Percentiles rank a stretch among this genome's conserved stretches.
These are phyloP conservation scores for Trapa incisa DNA, from an alignment of 345 rosid species.

Conservation along the genomic window DNA sequence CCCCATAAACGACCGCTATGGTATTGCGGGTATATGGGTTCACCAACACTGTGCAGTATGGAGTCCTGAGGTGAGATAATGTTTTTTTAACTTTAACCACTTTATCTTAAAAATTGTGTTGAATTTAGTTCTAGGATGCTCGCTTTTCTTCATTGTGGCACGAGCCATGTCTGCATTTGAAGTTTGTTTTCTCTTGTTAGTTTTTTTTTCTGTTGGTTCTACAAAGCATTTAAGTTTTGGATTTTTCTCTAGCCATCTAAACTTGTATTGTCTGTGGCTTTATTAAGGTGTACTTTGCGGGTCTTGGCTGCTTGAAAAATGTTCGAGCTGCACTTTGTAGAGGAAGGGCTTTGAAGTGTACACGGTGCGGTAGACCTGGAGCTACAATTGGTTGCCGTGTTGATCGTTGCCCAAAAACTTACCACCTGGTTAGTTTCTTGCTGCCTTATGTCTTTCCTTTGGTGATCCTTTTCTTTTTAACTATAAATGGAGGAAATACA, in stretches of 20 bases:
- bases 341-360: constrained; percentile 90
- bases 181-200: not conserved
- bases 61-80: constrained; percentile 83
- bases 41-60: constrained; percentile 96
- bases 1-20: constrained; percentile 85
- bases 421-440: constrained; percentile 70
- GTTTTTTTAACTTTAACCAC: not conserved
- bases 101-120: not conserved
- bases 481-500: not conserved
- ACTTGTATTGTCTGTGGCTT: constrained; percentile 5
- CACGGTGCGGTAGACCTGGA: constrained; percentile 93
- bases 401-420: constrained; percentile 93
- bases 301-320: constrained; percentile 88
- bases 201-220: not conserved
- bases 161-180: not conserved
- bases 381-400: constrained; percentile 99
- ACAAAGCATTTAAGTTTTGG: not conserved
- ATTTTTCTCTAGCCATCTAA: not conserved
- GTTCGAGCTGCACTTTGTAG: constrained; percentile 91
- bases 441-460: constrained; percentile 2
- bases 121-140: not conserved
- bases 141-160: not conserved
- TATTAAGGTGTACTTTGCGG: constrained; percentile 92
- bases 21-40: constrained; percentile 98
- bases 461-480: not conserved